Percentiles rank a stretch among this genome's conserved stretches.
Conservation (phyloP, 257 asterid genomes). For the Ophiorrhiza pumila region DNA sequence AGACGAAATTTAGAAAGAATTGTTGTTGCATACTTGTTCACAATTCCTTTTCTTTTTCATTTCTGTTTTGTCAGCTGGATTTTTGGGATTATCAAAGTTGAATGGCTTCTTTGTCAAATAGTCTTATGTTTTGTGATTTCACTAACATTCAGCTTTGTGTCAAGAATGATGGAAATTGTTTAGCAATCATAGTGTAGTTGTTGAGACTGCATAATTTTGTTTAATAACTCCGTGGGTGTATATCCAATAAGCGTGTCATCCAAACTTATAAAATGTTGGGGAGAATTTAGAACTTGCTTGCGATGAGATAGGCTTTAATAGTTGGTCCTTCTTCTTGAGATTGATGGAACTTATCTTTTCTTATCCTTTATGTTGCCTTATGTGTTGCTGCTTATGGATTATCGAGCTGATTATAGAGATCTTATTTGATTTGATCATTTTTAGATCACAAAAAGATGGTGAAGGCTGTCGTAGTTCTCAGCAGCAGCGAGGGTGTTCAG, state of each 20-base stretch:
- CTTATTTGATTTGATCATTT: slow-evolving; percentile 6
- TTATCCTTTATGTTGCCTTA: background rate
- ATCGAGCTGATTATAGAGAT: background rate
- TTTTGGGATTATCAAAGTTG: background rate
- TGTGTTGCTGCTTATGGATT: background rate
- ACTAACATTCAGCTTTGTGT: background rate
- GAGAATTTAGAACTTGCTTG: background rate
- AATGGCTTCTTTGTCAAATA: background rate
- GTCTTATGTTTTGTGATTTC: background rate
- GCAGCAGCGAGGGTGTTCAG: slow-evolving; percentile 82
- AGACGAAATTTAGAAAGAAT: background rate
- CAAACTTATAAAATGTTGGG: background rate
- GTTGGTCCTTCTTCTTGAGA: background rate
- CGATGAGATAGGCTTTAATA: background rate
- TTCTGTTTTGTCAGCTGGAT: background rate
- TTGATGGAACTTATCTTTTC: background rate
- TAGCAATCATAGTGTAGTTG: background rate
- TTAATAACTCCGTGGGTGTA: background rate
- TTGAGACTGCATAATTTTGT: background rate
- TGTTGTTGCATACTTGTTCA: background rate
- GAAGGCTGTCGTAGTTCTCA: slow-evolving; percentile 91
- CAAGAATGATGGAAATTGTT: background rate
- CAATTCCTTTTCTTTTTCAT: background rate
- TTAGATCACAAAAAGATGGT: slow-evolving; percentile 82
- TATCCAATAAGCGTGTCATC: background rate